Evolutionary conservation across 305 asterid species (phyloP), one percentile per base, ranked within the genome.

Genomic region (Plantago lanceolata): DNA sequence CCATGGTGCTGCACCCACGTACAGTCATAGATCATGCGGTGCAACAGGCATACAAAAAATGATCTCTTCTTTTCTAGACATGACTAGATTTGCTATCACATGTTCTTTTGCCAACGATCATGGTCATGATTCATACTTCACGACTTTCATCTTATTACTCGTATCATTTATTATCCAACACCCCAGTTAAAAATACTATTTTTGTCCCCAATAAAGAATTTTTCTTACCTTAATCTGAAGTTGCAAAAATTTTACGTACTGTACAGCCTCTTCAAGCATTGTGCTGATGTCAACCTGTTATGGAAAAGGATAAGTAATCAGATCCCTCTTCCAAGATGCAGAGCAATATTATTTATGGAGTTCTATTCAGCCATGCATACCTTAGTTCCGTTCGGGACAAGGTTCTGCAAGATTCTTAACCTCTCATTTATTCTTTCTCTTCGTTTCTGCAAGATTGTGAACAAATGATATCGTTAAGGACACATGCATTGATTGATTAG

Each of bases 351-450:
- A 61, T 65, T 15, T 48, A 44, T 64, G 56, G 28, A 57, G 44
- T 37, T 64, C 16, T 59, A 6, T 21, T 31, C 29, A n/a, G 40
- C 48, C 49, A 56, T 70, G 20, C 54, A 56, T 67, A 87, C 94
- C 82, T 89, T 89, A 55, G 96, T 81, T 75, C 96, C 96, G 68
- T 84, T 89, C 0, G 96, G 95, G 24, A 89, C 85, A 54, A 89
- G 81, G 76, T 69, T 81, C 78, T 88, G 95, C 83, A 88, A 77
- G 72, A 82, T 75, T 76, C 72, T 82, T 70, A 88, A 61, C 73
- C 96, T 82, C 69, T 89, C 95, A 4, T 86, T 86, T 53, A 89
- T 89, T 72, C 80, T 76, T 31, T 89, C 95, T 78, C 95, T 84
- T 80, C 96, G 64, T 69, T 67, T 89, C 96, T 89, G 79, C 78